Percentiles rank a stretch among this genome's conserved stretches.
Conservation (phyloP, 2,329 filamentous ascomycete species). For the Pseudogymnoascus sp. region DNA sequence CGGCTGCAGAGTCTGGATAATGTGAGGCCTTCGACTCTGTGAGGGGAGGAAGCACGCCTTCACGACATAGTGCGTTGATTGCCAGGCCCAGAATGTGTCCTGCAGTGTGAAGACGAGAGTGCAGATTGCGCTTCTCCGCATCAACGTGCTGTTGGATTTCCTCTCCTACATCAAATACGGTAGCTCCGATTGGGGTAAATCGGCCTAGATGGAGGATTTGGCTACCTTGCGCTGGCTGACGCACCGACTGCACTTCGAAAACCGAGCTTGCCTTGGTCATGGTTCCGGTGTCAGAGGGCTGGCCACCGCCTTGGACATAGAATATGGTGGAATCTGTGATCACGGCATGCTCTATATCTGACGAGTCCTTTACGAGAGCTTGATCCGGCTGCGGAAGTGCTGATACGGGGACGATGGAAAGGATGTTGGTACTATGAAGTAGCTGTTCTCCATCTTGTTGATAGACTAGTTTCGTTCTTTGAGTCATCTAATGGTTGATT, state of each 20-base stretch:
- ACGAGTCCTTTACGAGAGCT: constrained; percentile 49
- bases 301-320: constrained; percentile 66
- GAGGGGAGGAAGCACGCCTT: constrained; percentile 43
- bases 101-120: constrained; percentile 64
- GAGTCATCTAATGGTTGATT: background rate
- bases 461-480: background rate
- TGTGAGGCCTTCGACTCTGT: constrained; percentile 65
- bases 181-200: constrained; percentile 32
- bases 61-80: constrained; percentile 46
- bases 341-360: constrained; percentile 45
- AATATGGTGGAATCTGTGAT: constrained; percentile 62
- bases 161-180: constrained; percentile 34
- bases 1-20: constrained; percentile 57
- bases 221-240: constrained; percentile 42
- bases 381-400: constrained; percentile 18
- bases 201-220: constrained; percentile 59
- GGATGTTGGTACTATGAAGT: constrained; percentile 10
- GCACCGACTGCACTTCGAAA: constrained; percentile 50
- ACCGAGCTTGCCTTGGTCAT: constrained; percentile 32
- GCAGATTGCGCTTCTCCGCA: constrained; percentile 48
- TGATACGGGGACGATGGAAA: constrained; percentile 15
- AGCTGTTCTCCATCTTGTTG: constrained; percentile 1
- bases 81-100: constrained; percentile 65
- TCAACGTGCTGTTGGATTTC: constrained; percentile 51
- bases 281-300: constrained; percentile 58